These are phyloP conservation scores for Bacterosira constricta DNA, from an alignment of 108 stramenopile genomes.

Conservation along the genomic window DNA sequence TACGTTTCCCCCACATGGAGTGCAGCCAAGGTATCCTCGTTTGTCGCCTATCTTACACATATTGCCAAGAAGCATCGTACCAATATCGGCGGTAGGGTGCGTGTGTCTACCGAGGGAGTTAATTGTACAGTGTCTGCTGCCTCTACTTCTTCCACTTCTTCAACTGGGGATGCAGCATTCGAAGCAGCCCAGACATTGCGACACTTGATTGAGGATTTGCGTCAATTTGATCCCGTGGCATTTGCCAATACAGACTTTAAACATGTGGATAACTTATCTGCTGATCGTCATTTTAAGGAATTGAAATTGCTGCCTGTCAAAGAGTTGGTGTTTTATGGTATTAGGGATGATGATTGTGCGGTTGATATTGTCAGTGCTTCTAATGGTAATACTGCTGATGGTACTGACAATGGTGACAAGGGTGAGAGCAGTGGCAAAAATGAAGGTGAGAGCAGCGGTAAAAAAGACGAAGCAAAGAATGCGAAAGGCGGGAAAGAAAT, in stretches of 20 bases:
- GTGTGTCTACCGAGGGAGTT: slow-evolving; percentile 83
- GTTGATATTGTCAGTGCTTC: neutral
- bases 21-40: slow-evolving; percentile 43
- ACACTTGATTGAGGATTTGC: slow-evolving; percentile 70
- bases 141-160: neutral
- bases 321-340: slow-evolving; percentile 92
- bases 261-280: slow-evolving; percentile 72
- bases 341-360: slow-evolving; percentile 63
- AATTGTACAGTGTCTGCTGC: slow-evolving; percentile 75
- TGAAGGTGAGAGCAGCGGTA: neutral
- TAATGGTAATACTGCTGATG: neutral
- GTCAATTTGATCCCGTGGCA: slow-evolving; percentile 60
- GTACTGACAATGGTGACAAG: too few relatives aligned
- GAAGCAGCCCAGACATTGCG: slow-evolving; percentile 60
- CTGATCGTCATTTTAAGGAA: slow-evolving; percentile 88
- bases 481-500: slow-evolving; percentile 16
- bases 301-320: slow-evolving; percentile 88
- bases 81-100: slow-evolving; percentile 77
- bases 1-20: slow-evolving; percentile 70
- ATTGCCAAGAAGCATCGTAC: slow-evolving; percentile 54
- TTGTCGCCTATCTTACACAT: slow-evolving; percentile 59
- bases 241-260: slow-evolving; percentile 84
- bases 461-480: too few relatives aligned
- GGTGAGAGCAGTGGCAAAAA: too few relatives aligned
- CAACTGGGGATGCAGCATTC: slow-evolving; percentile 30